Evolutionary conservation across 768 basidiomycete species (phyloP).

Genomic region (Bullera alba): DNA sequence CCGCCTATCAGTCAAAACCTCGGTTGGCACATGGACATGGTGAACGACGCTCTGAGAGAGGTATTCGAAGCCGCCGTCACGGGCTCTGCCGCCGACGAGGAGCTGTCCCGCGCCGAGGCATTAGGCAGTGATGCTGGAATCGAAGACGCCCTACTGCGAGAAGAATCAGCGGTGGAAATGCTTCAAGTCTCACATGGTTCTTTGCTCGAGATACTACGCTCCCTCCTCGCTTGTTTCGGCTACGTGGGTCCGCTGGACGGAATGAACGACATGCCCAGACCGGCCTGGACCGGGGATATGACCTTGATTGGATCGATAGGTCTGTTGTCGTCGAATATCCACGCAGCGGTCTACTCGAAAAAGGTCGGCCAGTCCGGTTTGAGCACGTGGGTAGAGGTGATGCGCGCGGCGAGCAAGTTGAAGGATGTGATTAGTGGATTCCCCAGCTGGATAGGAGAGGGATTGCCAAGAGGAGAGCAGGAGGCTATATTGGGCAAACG

Average conservation of each 20-base stretch:
- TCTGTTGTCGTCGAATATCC: slow-evolving; percentile 49
- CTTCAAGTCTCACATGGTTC: slow-evolving; percentile 10
- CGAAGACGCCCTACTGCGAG: slow-evolving; percentile 17
- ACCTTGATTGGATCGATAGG: slow-evolving; percentile 68
- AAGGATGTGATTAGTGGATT: slow-evolving; percentile 24
- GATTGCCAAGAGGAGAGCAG: neutral
- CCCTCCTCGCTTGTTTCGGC: slow-evolving; percentile 25
- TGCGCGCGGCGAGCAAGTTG: slow-evolving; percentile 27
- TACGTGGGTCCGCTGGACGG: slow-evolving; percentile 36
- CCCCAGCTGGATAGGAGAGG: slow-evolving; percentile 3
- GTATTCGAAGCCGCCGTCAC: slow-evolving; percentile 34
- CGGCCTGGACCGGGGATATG: slow-evolving; percentile 37
- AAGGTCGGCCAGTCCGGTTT: slow-evolving; percentile 16
- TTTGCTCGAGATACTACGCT: slow-evolving; percentile 13
- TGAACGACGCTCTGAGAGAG: slow-evolving; percentile 33
- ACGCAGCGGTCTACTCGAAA: slow-evolving; percentile 51
- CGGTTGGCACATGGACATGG: slow-evolving; percentile 13
- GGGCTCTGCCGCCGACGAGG: slow-evolving; percentile 36
- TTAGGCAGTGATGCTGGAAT: slow-evolving; percentile 15
- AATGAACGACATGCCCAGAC: slow-evolving; percentile 31
- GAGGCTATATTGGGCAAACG: neutral
- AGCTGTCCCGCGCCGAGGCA: slow-evolving; percentile 26
- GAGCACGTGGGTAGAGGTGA: slow-evolving; percentile 28
- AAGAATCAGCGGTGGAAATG: slow-evolving; percentile 27
- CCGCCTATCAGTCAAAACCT: neutral